Conservation (phyloP, 2,329 filamentous ascomycete species). For the Colletotrichum eleusines region DNA sequence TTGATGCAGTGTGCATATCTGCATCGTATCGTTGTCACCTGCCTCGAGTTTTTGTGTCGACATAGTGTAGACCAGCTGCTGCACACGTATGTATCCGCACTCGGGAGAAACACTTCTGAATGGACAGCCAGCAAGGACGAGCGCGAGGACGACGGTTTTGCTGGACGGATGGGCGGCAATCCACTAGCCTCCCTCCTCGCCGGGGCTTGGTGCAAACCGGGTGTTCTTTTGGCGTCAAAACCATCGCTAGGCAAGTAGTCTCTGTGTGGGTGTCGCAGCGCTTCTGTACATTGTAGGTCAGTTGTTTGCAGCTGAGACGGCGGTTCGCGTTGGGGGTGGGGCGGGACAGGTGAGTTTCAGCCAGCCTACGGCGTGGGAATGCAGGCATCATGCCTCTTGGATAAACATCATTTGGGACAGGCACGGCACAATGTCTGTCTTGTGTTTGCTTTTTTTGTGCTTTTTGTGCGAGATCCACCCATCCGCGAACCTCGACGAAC, state of each 20-base stretch:
- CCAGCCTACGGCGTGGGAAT: constrained; percentile 10
- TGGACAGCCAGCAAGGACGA: neutral
- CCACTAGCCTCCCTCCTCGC: no score
- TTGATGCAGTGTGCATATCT: neutral
- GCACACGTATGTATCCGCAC: neutral
- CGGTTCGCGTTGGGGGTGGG: neutral
- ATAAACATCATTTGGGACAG: constrained; percentile 18
- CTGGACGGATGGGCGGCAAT: neutral
- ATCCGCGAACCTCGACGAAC: neutral
- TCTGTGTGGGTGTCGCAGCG: constrained; percentile 27
- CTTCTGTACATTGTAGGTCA: neutral
- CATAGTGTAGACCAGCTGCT: neutral
- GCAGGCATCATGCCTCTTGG: constrained; percentile 35
- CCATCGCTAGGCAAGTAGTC: no score
- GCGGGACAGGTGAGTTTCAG: constrained; percentile 6
- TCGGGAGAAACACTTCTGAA: neutral
- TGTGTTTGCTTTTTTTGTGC: neutral
- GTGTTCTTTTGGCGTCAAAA: constrained; percentile 21
- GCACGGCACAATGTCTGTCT: constrained; percentile 1
- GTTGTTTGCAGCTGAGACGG: neutral
- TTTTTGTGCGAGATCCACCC: constrained; percentile 17
- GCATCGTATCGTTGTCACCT: constrained; percentile 8
- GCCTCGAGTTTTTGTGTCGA: neutral
- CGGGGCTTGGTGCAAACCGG: neutral
- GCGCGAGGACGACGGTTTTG: neutral